Base-by-base conservation (phyloP, 2,329 filamentous ascomycete genomes). In the Fusarium sp. region DNA sequence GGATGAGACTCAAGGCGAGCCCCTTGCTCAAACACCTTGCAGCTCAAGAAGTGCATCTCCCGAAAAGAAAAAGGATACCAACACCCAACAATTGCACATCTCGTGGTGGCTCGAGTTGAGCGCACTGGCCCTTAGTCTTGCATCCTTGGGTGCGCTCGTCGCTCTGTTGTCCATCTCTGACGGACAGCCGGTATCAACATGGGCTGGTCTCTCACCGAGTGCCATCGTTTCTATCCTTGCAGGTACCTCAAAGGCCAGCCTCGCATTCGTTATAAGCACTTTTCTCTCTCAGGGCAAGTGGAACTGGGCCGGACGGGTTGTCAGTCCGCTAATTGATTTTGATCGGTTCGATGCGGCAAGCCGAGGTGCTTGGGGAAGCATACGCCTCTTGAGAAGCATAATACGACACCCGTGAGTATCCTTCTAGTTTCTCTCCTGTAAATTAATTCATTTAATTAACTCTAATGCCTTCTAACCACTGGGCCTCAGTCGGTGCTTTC, bases 331-430 rank as follows among this genome's bases (percentile, higher is more conserved):
- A 0, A 37, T 73, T 0, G 72, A 71, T 16, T 75, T 76, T 56
- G 67, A 76, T 41, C 74, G 70, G 0, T 65, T 75, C 9, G 70
- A 75, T 35, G 70, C 63, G 3, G 70, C 70, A 0, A 76, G 67
- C 7, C 18, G 74, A 3, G 72, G 67, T 0, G 18, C 63, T 1
- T 73, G 57, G 61, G 72, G 72, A 1, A 65, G 65, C 8, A 3
- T 70, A 1, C 66, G 74, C 4, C 25, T 75, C 0, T 27, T 76
- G 0, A 23, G 13, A 14, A 59, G 50, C 3, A 41, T 62, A 5
- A 6, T 66, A 0, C 72, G 60, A 1, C 68, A 23, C 1, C 72
- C 63, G 68, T 74, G 54, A 48, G 11, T 48, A 14, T 25, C 43
- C 18, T 48, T 14, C 43, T 27, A 8, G 0, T 1, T 23, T 43